Evolutionary conservation across 768 basidiomycete genomes (phyloP).

Genomic region (Dentipellis fragilis): DNA sequence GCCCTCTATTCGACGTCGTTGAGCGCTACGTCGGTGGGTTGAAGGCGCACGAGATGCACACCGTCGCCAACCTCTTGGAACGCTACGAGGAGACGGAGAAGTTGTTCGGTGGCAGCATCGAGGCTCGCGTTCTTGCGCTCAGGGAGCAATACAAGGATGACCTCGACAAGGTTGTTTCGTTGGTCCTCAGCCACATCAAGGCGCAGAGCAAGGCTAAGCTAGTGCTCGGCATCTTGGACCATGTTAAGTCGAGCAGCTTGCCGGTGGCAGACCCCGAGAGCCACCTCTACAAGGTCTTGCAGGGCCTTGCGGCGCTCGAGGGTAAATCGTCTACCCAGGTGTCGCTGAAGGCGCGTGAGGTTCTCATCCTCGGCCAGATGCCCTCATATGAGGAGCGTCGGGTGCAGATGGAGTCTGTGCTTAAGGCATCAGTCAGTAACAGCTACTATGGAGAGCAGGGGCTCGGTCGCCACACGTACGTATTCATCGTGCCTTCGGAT

Average conservation of each 20-base stretch:
- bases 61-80: constrained; percentile 66
- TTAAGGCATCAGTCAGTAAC: constrained; percentile 79
- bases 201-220: constrained; percentile 88
- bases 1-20: constrained; percentile 61
- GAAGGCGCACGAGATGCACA: constrained; percentile 76
- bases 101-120: constrained; percentile 89
- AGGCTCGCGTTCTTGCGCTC: constrained; percentile 81
- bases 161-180: constrained; percentile 74
- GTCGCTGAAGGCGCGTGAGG: constrained; percentile 92
- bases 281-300: constrained; percentile 64
- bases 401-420: constrained; percentile 87
- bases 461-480: constrained; percentile 42
- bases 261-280: constrained; percentile 71
- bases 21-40: constrained; percentile 75
- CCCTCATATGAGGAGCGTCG: constrained; percentile 94
- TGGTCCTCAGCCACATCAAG: constrained; percentile 94
- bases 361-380: constrained; percentile 91
- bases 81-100: constrained; percentile 83
- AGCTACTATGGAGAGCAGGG: constrained; percentile 86
- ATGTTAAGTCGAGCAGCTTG: constrained; percentile 74
- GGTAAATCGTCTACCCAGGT: constrained; percentile 89
- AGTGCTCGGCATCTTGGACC: constrained; percentile 76
- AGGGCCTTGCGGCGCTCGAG: constrained; percentile 78
- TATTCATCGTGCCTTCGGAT: background rate
- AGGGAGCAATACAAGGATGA: constrained; percentile 90